These are phyloP conservation scores for Thecaphora thlaspeos DNA, from an alignment of 1,284 basidiomycete species.

Conservation along the genomic window DNA sequence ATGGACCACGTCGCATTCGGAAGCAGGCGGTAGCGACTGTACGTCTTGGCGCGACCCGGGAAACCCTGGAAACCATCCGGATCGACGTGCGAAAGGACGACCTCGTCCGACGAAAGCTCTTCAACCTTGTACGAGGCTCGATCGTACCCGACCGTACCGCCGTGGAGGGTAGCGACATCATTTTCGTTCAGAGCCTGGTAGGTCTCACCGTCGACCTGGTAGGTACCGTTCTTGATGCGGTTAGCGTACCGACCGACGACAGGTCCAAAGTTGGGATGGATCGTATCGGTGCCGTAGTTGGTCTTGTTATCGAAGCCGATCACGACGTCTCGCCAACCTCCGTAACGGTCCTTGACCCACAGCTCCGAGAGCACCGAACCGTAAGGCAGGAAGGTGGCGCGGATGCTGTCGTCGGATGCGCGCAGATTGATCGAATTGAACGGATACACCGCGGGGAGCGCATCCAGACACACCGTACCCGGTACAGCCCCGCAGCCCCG, in stretches of 20 bases:
- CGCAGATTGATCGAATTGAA: constrained; percentile 42
- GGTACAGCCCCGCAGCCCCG: constrained; percentile 7
- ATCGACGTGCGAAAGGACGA: constrained; percentile 43
- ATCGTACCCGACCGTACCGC: constrained; percentile 50
- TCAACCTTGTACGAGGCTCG: constrained; percentile 37
- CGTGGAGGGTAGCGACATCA: constrained; percentile 43
- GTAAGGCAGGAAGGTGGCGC: constrained; percentile 43
- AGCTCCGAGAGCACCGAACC: constrained; percentile 48
- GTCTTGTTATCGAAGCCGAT: constrained; percentile 54
- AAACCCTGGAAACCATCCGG: constrained; percentile 52
- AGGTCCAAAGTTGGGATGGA: constrained; percentile 52
- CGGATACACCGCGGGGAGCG: constrained; percentile 39
- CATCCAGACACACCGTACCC: constrained; percentile 20
- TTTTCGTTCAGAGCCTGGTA: constrained; percentile 41
- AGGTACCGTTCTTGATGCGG: constrained; percentile 54
- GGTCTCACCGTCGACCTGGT: constrained; percentile 35
- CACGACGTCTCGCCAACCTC: constrained; percentile 39
- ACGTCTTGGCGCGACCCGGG: constrained; percentile 33
- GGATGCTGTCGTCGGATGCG: constrained; percentile 45
- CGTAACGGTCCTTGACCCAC: constrained; percentile 47
- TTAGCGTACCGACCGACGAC: constrained; percentile 50
- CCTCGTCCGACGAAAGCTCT: constrained; percentile 14
- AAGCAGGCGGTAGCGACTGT: constrained; percentile 29
- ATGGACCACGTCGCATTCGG: constrained; percentile 29
- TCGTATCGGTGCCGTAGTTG: constrained; percentile 45